Conservation (phyloP, 2,329 filamentous ascomycete species). For the Ascochyta pisi region DNA sequence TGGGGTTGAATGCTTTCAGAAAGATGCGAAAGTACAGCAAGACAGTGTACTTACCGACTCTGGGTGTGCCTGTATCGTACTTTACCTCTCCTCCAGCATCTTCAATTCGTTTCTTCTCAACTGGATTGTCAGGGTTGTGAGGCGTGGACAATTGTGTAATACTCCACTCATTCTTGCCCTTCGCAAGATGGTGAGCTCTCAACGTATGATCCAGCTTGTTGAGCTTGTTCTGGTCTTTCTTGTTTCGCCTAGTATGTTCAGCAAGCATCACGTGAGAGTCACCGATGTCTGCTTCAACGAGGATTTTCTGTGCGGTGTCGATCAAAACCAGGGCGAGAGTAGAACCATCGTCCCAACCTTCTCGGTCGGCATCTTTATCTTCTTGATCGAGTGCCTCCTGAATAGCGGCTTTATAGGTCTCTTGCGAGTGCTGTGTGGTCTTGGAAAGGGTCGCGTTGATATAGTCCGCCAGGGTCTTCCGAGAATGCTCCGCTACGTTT, state of each 20-base stretch:
- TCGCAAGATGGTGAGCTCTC: conserved; percentile 15
- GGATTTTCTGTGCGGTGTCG: conserved; percentile 30
- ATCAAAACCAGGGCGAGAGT: conserved; percentile 32
- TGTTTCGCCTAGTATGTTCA: conserved; percentile 8
- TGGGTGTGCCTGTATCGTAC: conserved; percentile 28
- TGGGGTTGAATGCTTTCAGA: neutral
- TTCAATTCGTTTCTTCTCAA: conserved; percentile 31
- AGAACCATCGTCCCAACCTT: conserved; percentile 30
- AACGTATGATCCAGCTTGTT: conserved; percentile 12
- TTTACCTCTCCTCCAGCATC: conserved; percentile 33
- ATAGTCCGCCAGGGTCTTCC: conserved; percentile 25
- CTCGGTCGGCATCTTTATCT: conserved; percentile 26
- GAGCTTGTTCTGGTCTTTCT: conserved; percentile 12
- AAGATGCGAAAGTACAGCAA: neutral
- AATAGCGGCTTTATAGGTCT: conserved; percentile 33
- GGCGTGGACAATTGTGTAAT: conserved; percentile 27
- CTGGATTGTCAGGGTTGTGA: conserved; percentile 27
- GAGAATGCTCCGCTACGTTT: conserved; percentile 25
- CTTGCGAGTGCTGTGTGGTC: conserved; percentile 17
- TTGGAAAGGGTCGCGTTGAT: conserved; percentile 27
- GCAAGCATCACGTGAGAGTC: conserved; percentile 34
- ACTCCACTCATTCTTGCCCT: conserved; percentile 25
- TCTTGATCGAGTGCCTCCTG: conserved; percentile 30
- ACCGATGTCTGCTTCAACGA: conserved; percentile 32
- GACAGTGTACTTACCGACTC: conserved; percentile 17